These are phyloP conservation scores for Novakomyces olei DNA, from an alignment of 805 yeast species.

Conservation along the genomic window DNA sequence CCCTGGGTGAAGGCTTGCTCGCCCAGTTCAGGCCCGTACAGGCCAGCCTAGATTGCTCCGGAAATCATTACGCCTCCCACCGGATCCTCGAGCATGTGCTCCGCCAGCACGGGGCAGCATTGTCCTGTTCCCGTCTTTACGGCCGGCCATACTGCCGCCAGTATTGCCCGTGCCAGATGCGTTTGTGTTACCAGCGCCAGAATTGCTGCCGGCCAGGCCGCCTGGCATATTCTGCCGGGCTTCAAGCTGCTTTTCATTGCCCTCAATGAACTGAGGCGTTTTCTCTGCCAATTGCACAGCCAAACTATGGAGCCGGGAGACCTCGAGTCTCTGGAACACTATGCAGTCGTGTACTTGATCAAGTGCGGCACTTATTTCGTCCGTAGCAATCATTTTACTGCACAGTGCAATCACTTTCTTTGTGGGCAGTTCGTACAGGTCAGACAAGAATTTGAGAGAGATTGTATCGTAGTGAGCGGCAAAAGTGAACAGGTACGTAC, in stretches of 20 bases:
- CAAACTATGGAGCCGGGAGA: slow-evolving; percentile 67
- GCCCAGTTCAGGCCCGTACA: too few species aligned
- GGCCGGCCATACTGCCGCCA: too few species aligned
- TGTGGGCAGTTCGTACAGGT: slow-evolving; percentile 40
- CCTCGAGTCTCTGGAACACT: slow-evolving; percentile 57
- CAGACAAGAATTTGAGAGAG: slow-evolving; percentile 41
- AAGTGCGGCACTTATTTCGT: slow-evolving; percentile 55
- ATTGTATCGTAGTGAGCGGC: slow-evolving; percentile 54
- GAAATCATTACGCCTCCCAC: too few species aligned
- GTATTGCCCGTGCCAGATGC: too few species aligned
- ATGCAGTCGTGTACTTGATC: slow-evolving; percentile 43
- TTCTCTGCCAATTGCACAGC: slow-evolving; percentile 69
- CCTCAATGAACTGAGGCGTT: slow-evolving; percentile 53
- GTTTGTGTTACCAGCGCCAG: too few species aligned
- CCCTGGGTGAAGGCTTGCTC: too few species aligned
- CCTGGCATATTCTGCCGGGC: too few species aligned
- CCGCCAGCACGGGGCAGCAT: too few species aligned
- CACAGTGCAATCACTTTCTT: slow-evolving; percentile 39
- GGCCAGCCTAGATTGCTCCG: too few species aligned
- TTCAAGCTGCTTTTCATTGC: slow-evolving; percentile 52
- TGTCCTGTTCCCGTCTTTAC: too few species aligned
- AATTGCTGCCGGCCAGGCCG: too few species aligned
- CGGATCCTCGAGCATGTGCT: too few species aligned
- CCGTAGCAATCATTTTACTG: slow-evolving; percentile 51
- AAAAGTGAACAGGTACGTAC: slow-evolving; percentile 79